Evolutionary conservation across 768 basidiomycete genomes (phyloP), one percentile per base, ranked within the genome.

Genomic region (Lentinula sp.): DNA sequence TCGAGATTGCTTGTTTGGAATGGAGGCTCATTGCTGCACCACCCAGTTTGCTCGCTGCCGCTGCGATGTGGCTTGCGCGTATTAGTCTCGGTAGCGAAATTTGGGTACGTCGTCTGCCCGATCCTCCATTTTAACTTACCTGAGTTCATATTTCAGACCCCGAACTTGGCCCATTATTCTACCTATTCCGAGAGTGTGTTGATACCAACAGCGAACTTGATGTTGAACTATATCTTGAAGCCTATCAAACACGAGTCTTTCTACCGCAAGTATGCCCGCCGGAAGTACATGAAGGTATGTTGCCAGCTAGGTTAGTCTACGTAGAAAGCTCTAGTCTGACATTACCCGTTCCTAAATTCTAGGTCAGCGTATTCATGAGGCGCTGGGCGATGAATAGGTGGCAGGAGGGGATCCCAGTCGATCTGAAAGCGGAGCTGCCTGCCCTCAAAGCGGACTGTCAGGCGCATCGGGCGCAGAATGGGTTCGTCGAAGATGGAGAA

Each of bases 141-240:
- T 58, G 3, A 28, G 20, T 63, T 39, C 20, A 4, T 23, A 41
- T 41, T 55, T 15, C 0, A 96, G 95, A 86, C 86, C 35, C 79
- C 91, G 2, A 96, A 91, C 68, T 74, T 96, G 46, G 87, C 87
- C 10, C 93, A 96, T 70, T 97, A 94, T 70, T 88, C 92, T 2
- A 86, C 87, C 33, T 97, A 94, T 71, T 76, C 88, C 3, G 91
- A 95, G 73, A 83, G 82, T 42, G 86, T 87, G 57, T 72, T 98
- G 49, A 74, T 95, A 36, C 90, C 92, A 0, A 86, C 85, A 0
- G 95, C 92, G 0, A 91, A 88, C 68, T 67, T 91, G 63, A 94
- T 97, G 90, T 70, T 97, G 66, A 90, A 93, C 72, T 95, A 94
- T 68, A 77, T 96, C 61, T 77, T 94, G 57, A 82, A 88, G 66